Evolutionary conservation across 2,329 filamentous ascomycete genomes (phyloP), one percentile per base, ranked within the genome.

Genomic region (Neofusicoccum kwambonambiense): DNA sequence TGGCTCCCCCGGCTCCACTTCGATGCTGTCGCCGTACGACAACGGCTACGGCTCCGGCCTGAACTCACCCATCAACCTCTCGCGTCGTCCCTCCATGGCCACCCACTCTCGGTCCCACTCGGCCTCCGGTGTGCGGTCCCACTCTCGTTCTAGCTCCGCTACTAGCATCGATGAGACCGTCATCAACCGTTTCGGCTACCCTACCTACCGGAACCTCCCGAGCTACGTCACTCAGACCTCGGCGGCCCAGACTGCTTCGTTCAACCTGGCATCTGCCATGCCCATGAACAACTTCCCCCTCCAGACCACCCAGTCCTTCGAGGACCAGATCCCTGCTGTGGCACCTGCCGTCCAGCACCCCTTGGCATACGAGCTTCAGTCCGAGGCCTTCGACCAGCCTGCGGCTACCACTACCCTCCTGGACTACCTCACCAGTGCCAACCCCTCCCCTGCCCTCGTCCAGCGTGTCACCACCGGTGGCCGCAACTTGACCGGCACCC

Each of bases 401-500:
- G 69, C 73, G 56, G 65, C 75, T 35, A 84, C 86, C 39, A 93
- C 90, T 3, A 93, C 89, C 9, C 83, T 97, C 65, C 82, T 93
- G 70, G 84, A 85, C 67, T 96, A 95, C 78, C 86, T 98, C 54
- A 93, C 90, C 2, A 82, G 85, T 0, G 80, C 90, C 66, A 97
- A 96, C 74, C 93, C 93, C 19, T 89, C 92, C 22, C 90, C 93
- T 17, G 89, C 90, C 45, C 83, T 97, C 39, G 92, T 96, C 42
- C 90, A 90, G 73, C 90, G 89, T 69, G 86, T 94, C 69, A 91
- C 90, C 66, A 89, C 90, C 74, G 75, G 88, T 79, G 86, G 83
- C 68, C 90, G 87, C 75, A 88, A 84, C 72, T 86, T 84, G 78
- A 89, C 85, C 71, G 92, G 89, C 76, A 56, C 57, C 15, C 89